These are phyloP conservation scores for Trichophyton mentagrophytes DNA, from an alignment of 2,329 filamentous ascomycete genomes.

Conservation along the genomic window DNA sequence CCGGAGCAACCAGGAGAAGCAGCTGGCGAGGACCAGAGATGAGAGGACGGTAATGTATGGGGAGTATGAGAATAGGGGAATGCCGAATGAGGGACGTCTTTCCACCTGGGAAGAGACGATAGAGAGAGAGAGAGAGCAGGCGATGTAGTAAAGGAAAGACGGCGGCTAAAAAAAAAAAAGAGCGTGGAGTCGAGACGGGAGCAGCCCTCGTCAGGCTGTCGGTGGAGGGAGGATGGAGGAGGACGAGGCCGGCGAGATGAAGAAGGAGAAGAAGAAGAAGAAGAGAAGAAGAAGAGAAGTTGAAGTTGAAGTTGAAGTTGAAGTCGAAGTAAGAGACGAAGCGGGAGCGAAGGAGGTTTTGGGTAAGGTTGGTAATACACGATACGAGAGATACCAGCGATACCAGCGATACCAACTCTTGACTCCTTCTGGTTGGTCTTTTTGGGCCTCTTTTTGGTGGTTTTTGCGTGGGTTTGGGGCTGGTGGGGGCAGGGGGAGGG, in stretches of 20 bases:
- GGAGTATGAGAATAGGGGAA: not conserved
- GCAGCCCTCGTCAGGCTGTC: not conserved
- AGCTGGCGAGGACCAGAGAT: too few relatives aligned
- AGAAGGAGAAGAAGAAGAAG: not conserved
- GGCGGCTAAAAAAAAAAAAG: conserved; percentile 1
- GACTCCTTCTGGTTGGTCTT: too few relatives aligned
- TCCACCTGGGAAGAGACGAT: conserved; percentile 19
- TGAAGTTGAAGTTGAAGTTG: too few relatives aligned
- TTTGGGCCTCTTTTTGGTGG: too few relatives aligned
- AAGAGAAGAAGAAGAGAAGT: not conserved
- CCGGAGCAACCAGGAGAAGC: not conserved
- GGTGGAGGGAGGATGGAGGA: not conserved
- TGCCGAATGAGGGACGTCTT: not conserved
- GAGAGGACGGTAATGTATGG: not conserved
- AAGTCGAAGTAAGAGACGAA: too few relatives aligned
- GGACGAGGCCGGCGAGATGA: not conserved
- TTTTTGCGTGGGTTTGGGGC: too few relatives aligned
- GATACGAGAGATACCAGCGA: too few relatives aligned
- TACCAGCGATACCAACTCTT: too few relatives aligned
- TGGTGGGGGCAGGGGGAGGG: too few relatives aligned
- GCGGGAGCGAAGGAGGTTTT: too few relatives aligned
- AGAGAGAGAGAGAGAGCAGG: too few relatives aligned
- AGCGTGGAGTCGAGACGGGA: conserved; percentile 1
- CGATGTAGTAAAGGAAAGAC: not conserved
- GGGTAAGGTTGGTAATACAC: too few relatives aligned